These are phyloP conservation scores for Epicoccum sorghinum DNA, from an alignment of 2,329 filamentous ascomycete species.

Conservation along the genomic window DNA sequence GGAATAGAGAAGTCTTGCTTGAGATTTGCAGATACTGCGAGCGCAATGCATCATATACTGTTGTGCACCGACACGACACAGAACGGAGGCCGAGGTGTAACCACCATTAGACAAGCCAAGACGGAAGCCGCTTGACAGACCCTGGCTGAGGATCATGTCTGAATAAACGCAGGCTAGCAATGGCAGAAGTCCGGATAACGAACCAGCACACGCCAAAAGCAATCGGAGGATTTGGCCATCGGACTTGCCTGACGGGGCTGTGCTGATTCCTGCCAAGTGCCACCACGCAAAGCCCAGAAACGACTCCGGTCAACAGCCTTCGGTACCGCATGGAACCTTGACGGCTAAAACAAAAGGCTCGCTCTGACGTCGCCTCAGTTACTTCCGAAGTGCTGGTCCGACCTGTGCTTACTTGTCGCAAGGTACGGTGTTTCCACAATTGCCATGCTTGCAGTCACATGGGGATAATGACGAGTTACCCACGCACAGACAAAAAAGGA, in stretches of 20 bases:
- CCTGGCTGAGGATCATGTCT: not conserved
- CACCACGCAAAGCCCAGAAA: not conserved
- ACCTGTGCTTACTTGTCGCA: too few species aligned
- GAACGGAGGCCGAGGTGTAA: slow-evolving; percentile 5
- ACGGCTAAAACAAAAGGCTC: not conserved
- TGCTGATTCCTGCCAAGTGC: slow-evolving; percentile 4
- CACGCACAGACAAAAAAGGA: too few species aligned
- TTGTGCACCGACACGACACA: not conserved
- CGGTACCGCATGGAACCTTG: not conserved
- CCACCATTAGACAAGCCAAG: not conserved
- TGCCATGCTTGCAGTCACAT: too few species aligned
- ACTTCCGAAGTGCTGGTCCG: too few species aligned
- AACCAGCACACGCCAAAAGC: not conserved
- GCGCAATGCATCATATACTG: slow-evolving; percentile 13
- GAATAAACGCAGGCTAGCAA: not conserved
- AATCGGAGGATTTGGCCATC: not conserved
- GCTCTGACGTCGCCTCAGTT: not conserved
- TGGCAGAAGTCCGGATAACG: not conserved
- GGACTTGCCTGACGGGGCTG: slow-evolving; percentile 10
- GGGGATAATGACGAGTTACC: too few species aligned
- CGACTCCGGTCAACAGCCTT: not conserved
- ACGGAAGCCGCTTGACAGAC: slow-evolving; percentile 9
- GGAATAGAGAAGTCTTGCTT: slow-evolving; percentile 17
- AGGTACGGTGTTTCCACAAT: too few species aligned
- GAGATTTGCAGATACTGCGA: not conserved